Conservation (phyloP, 1,284 basidiomycete genomes). For the Peniophora sp. region DNA sequence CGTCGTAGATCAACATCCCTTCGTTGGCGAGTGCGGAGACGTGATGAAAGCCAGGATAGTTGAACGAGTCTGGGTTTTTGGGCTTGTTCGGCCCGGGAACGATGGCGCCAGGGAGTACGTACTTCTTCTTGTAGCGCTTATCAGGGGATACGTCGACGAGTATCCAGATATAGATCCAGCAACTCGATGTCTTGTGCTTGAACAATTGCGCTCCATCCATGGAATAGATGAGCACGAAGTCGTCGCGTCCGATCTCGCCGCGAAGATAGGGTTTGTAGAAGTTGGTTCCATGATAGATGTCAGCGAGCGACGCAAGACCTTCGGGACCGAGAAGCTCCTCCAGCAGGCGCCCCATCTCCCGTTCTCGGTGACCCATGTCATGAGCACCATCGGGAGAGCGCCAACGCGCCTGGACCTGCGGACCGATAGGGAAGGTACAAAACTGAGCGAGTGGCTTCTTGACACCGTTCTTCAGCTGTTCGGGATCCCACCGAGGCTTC, state of each 20-base stretch:
- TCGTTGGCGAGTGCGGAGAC: not conserved
- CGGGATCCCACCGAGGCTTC: constrained; percentile 7
- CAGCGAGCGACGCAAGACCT: no score
- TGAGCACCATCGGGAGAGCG: constrained; percentile 7
- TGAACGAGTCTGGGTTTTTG: constrained; percentile 9
- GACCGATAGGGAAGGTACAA: constrained; percentile 16
- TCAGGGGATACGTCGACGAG: constrained; percentile 11
- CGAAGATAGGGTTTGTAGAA: not conserved
- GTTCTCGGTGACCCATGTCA: constrained; percentile 11
- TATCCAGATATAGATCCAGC: constrained; percentile 17
- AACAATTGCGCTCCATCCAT: constrained; percentile 16
- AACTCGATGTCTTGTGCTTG: constrained; percentile 12
- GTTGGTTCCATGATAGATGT: constrained; percentile 4
- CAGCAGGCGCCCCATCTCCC: constrained; percentile 3
- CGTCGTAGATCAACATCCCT: constrained; percentile 5
- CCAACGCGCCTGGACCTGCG: constrained; percentile 17
- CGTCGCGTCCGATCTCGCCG: constrained; percentile 2
- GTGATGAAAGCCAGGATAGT: constrained; percentile 8
- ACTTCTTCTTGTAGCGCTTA: constrained; percentile 12
- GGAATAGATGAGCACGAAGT: constrained; percentile 12
- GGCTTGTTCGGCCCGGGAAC: constrained; percentile 12
- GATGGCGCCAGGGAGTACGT: constrained; percentile 8
- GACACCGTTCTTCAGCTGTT: not conserved
- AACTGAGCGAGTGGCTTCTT: constrained; percentile 8
- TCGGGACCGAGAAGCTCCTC: not conserved